Base-by-base conservation (phyloP, 768 basidiomycete genomes). In the Rhodotorula toruloides region DNA sequence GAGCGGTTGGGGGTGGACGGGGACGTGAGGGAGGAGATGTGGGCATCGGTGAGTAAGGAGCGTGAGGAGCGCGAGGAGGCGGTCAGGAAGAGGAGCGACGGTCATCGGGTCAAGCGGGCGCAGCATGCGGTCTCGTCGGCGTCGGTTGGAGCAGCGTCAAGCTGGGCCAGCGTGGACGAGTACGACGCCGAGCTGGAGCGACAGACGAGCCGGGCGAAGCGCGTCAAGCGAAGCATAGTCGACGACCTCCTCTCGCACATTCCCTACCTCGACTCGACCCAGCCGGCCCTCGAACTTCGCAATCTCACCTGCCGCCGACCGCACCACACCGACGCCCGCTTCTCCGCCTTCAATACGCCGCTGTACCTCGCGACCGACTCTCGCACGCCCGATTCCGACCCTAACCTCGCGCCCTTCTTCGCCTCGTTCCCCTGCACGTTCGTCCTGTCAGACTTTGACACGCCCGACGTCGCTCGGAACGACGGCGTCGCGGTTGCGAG, bases 311-410 rank as follows among this genome's bases (percentile, higher is more conserved):
- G 70, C 47, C 70, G 70, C 34, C 29, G 27, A 0, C 48, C 67
- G 29, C 76, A 78, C 12, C 81, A 84, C 75, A 75, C 75, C 1
- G 65, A 69, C 3, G 63, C 74, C 9, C 65, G 71, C 22, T 79
- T 82, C 11, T 52, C 44, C 27, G 60, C 66, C 4, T 77, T 87
- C 54, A 86, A 86, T 69, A 79, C 76, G 10, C 85, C 85, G 0
- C 72, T 88, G 46, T 88, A 83, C 76, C 80, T 88, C 61, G 82
- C 87, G 25, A 87, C 87, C 22, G 87, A 88, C 74, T 79, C 80
- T 11, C 70, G 74, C 16, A 73, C 76, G 9, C 82, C 83, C 0
- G 66, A 70, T 3, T 69, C 73, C 0, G 77, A 84, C 69, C 78
- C 81, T 12, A 66, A 80, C 7, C 79, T 88, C 29, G 70, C 71